Conservation (phyloP, 2,329 filamentous ascomycete genomes). For the Chaetomium globosum region DNA sequence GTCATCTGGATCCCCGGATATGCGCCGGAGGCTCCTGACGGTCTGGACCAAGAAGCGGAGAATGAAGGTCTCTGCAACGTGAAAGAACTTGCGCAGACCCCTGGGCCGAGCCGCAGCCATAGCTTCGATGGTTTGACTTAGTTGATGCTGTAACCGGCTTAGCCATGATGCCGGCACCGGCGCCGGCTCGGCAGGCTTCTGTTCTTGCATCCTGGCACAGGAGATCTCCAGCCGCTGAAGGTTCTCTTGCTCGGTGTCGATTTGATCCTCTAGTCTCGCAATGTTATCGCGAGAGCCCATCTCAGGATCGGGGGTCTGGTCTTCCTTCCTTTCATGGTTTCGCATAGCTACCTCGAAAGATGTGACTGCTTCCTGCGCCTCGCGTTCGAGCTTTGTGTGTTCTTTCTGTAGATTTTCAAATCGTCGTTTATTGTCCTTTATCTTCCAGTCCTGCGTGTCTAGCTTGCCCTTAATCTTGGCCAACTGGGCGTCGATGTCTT, state of each 20-base stretch:
- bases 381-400: not conserved
- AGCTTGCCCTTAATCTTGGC: not conserved
- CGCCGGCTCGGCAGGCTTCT: not conserved
- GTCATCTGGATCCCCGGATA: not conserved
- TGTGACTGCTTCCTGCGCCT: not conserved
- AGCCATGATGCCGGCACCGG: not conserved
- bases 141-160: not conserved
- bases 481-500: not conserved
- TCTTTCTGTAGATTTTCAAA: not conserved
- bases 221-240: not conserved
- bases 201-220: not conserved
- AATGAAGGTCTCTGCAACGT: not conserved
- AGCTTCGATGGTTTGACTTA: not conserved
- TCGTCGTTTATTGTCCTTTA: not conserved
- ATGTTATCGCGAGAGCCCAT: not conserved
- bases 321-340: not conserved
- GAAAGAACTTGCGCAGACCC: not conserved
- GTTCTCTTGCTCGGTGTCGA: not conserved
- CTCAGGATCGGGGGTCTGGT: not conserved
- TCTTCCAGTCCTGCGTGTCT: not conserved
- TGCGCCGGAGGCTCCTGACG: not conserved
- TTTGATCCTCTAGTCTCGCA: not conserved
- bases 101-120: not conserved
- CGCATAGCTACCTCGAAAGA: not conserved
- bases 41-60: not conserved